Evolutionary conservation across 2,329 filamentous ascomycete species (phyloP).

Genomic region (Mollisia scopiformis): DNA sequence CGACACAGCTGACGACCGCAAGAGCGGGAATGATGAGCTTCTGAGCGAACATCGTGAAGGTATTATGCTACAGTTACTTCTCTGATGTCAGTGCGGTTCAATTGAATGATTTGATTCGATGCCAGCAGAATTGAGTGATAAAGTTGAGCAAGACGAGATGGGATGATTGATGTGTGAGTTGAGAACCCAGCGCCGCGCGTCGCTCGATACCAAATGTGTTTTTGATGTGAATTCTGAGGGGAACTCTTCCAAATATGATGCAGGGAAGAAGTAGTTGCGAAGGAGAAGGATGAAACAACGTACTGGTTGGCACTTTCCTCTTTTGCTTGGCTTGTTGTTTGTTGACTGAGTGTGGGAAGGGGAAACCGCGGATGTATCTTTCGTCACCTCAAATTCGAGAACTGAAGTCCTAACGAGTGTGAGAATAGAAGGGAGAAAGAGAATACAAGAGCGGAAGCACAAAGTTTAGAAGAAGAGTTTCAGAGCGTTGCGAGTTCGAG

Average conservation of each 20-base stretch:
- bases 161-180: slow-evolving; percentile 16
- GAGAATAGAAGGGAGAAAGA: slow-evolving; percentile 25
- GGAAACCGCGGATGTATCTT: not conserved
- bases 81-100: slow-evolving; percentile 22
- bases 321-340: slow-evolving; percentile 14
- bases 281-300: slow-evolving; percentile 12
- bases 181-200: slow-evolving; percentile 18
- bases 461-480: slow-evolving; percentile 20
- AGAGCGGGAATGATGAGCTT: slow-evolving; percentile 27
- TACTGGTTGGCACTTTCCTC: no score
- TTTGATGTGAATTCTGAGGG: not conserved
- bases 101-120: slow-evolving; percentile 21
- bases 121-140: slow-evolving; percentile 21
- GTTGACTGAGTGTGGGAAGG: slow-evolving; percentile 13
- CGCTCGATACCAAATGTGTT: slow-evolving; percentile 2
- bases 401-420: slow-evolving; percentile 31
- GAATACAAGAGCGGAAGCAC: slow-evolving; percentile 18
- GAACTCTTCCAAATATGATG: not conserved
- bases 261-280: slow-evolving; percentile 1
- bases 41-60: slow-evolving; percentile 30
- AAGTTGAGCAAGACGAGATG: slow-evolving; percentile 13
- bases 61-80: slow-evolving; percentile 30
- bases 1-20: slow-evolving; percentile 25
- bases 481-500: slow-evolving; percentile 19
- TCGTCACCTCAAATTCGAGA: no score